Conservation (phyloP, 2,329 filamentous ascomycete genomes). For the Rachicladosporium sp. region DNA sequence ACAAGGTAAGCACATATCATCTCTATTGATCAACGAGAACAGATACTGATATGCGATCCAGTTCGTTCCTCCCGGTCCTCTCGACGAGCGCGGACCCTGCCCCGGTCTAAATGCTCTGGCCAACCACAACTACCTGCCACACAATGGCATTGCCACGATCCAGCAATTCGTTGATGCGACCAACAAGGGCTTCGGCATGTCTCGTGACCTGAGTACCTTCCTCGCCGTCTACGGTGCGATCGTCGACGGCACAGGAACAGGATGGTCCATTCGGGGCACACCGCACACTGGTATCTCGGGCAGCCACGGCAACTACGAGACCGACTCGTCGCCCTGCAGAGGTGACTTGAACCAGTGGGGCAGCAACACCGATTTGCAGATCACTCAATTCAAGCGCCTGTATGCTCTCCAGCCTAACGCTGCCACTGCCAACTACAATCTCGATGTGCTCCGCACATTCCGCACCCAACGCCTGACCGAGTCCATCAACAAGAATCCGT, state of each 20-base stretch:
- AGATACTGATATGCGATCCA: conserved; percentile 11
- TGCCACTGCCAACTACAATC: conserved; percentile 11
- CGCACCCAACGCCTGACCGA: conserved; percentile 7
- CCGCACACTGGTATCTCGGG: conserved; percentile 15
- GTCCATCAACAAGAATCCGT: conserved; percentile 18
- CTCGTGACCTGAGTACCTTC: conserved; percentile 19
- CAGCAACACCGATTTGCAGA: conserved; percentile 15
- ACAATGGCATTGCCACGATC: conserved; percentile 23
- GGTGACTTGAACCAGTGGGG: conserved; percentile 21
- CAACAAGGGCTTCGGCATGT: conserved; percentile 23
- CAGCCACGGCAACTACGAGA: conserved; percentile 26
- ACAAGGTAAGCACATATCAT: too few species aligned
- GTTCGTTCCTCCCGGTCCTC: conserved; percentile 15
- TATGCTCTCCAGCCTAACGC: conserved; percentile 15
- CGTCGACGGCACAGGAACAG: conserved; percentile 15
- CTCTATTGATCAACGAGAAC: conserved; percentile 7
- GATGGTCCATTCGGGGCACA: conserved; percentile 22
- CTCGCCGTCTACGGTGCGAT: conserved; percentile 22
- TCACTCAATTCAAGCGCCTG: conserved; percentile 18
- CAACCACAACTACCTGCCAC: conserved; percentile 22
- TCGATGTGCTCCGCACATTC: conserved; percentile 4
- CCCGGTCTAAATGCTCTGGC: conserved; percentile 24
- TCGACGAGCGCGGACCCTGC: conserved; percentile 21
- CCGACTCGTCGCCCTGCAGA: conserved; percentile 22
- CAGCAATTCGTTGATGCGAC: conserved; percentile 21